These are phyloP conservation scores for Lobulomyces angularis DNA, from an alignment of 192 early-diverging fungal species.

Conservation along the genomic window DNA sequence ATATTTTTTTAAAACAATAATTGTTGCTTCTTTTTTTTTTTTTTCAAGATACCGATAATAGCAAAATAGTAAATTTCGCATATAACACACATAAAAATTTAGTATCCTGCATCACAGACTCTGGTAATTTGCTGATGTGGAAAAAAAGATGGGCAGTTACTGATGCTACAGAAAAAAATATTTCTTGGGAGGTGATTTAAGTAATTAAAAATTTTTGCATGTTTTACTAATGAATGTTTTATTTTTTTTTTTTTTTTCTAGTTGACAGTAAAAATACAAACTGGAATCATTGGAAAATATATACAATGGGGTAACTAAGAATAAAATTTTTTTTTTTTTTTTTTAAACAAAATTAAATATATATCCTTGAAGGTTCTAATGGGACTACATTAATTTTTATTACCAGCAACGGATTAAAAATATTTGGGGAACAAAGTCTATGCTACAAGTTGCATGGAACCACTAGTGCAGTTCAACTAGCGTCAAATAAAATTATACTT, in stretches of 20 bases:
- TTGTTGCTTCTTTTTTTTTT: too few relatives aligned
- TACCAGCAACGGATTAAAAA: too few relatives aligned
- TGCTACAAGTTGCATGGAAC: conserved; percentile 10
- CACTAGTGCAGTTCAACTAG: conserved; percentile 12
- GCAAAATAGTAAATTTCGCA: too few relatives aligned
- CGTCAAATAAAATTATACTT: conserved; percentile 15
- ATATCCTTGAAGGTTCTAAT: too few relatives aligned
- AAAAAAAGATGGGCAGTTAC: conserved; percentile 4
- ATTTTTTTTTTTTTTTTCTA: conserved; percentile 3
- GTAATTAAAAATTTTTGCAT: too few relatives aligned
- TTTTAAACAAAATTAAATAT: background rate
- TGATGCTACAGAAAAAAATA: conserved; percentile 1
- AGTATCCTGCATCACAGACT: conserved; percentile 13
- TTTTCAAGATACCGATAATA: too few relatives aligned
- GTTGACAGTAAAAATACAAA: conserved; percentile 16
- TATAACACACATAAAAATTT: too few relatives aligned
- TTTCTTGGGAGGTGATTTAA: conserved; percentile 14
- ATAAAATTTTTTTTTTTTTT: background rate
- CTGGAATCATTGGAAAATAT: conserved; percentile 9
- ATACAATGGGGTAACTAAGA: conserved; percentile 16
- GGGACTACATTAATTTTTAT: too few relatives aligned
- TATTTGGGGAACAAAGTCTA: too few relatives aligned
- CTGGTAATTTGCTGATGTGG: conserved; percentile 17
- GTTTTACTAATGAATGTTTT: too few relatives aligned
- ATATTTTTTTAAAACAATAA: too few relatives aligned